Evolutionary conservation across 441 rosid species (phyloP).

Genomic region (Sinapis alba): DNA sequence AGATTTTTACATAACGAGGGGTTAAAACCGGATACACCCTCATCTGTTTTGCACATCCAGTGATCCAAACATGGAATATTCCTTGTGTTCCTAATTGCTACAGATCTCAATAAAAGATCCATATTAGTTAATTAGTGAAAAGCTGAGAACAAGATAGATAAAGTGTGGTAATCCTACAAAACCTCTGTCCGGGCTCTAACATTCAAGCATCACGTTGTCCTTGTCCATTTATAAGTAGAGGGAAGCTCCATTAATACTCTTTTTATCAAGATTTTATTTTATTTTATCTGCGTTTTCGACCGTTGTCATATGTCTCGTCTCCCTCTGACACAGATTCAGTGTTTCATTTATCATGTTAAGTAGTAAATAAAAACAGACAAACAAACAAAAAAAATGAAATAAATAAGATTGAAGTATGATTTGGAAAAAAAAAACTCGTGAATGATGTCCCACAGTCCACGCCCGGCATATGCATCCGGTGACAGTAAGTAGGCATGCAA

Average conservation of each 20-base stretch:
- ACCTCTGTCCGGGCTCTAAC: conserved; percentile 38
- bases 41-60: conserved; percentile 3
- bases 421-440: conserved; percentile 28
- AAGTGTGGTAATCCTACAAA: conserved; percentile 14
- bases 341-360: conserved; percentile 26
- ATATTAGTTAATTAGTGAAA: conserved; percentile 22
- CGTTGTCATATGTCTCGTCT: conserved; percentile 35
- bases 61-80: conserved; percentile 26
- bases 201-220: conserved; percentile 36
- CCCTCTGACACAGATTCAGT: conserved; percentile 28
- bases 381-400: not conserved
- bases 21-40: not conserved
- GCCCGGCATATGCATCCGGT: conserved; percentile 27
- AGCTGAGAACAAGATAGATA: conserved; percentile 14
- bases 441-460: conserved; percentile 38
- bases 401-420: conserved; percentile 15
- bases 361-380: not conserved
- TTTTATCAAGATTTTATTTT: conserved; percentile 20
- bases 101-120: conserved; percentile 30
- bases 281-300: conserved; percentile 25
- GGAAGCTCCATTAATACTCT: conserved; percentile 19
- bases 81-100: conserved; percentile 18
- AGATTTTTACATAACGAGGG: not conserved
- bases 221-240: conserved; percentile 24
- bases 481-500: conserved; percentile 36